Percentiles rank a stretch among this genome's conserved stretches.
Conservation (phyloP, 305 asterid genomes). For the Rubia tinctorum region DNA sequence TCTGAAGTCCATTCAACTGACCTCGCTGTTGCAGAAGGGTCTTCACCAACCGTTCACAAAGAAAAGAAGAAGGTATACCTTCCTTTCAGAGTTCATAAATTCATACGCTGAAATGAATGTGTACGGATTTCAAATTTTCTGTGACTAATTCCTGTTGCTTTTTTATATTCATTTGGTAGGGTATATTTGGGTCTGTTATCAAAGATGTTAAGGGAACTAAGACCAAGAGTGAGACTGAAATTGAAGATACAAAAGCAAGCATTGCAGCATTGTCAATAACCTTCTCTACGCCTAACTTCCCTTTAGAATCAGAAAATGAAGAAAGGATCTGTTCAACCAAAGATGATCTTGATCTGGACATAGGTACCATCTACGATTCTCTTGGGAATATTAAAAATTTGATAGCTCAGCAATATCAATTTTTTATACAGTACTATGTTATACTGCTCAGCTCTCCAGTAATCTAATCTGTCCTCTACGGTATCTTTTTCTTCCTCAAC, state of each 20-base stretch:
- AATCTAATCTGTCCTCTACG: background rate
- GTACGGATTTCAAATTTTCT: background rate
- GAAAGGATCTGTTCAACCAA: slow-evolving; percentile 32
- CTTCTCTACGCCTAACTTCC: slow-evolving; percentile 63
- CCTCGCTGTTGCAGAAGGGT: slow-evolving; percentile 42
- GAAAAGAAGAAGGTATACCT: slow-evolving; percentile 78
- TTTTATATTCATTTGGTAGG: slow-evolving; percentile 30
- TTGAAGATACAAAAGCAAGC: slow-evolving; percentile 46
- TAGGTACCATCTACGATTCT: slow-evolving; percentile 41
- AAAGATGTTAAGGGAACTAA: slow-evolving; percentile 65
- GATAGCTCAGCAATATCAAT: background rate
- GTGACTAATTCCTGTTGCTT: background rate
- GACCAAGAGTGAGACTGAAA: slow-evolving; percentile 44
- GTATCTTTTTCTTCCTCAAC: background rate
- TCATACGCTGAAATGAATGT: background rate
- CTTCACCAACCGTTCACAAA: slow-evolving; percentile 40
- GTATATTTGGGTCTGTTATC: slow-evolving; percentile 66
- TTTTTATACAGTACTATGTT: too few species aligned
- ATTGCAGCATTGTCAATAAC: slow-evolving; percentile 49
- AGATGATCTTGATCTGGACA: slow-evolving; percentile 58
- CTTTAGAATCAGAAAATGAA: slow-evolving; percentile 41
- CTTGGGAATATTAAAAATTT: background rate
- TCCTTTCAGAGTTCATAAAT: background rate
- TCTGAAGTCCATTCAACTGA: slow-evolving; percentile 53
- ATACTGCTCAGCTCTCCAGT: background rate